Evolutionary conservation across 441 rosid species (phyloP), one percentile per base, ranked within the genome.

Genomic region (Euphorbia corollata): DNA sequence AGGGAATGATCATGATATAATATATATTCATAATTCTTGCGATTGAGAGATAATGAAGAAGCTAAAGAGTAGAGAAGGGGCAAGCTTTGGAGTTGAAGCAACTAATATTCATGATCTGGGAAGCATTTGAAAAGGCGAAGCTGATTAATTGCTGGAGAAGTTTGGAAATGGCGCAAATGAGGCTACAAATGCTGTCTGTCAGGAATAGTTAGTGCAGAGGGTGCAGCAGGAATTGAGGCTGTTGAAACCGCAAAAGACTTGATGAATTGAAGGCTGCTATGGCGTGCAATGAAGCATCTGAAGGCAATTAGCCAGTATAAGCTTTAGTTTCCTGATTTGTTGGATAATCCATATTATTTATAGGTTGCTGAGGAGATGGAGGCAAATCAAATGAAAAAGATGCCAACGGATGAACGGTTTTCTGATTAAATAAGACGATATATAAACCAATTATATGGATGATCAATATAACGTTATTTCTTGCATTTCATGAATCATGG

Each of bases 71-170:
- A n/a, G 69, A 68, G 63, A 90, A 93, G 64, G 96, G 97, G 22
- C 96, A 90, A 82, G 93, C 96, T 43, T 18, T 80, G 80, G 93
- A 88, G 71, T 90, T 92, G 68, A 88, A 88, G 84, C 87, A 88
- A 63, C 81, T 89, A 20, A 89, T 89, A 64, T 64, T 89, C 59
- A 96, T 85, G 75, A 80, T 92, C 27, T 66, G 85, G 88, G 91
- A 87, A 77, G 91, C 90, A 30, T 88, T 87, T 84, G 96, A 92
- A 2, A 92, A 90, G 78, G 97, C n/a, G n/a, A n/a, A n/a, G n/a
- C n/a, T n/a, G n/a, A n/a, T n/a, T n/a, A n/a, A n/a, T n/a, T 88
- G 48, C 72, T 84, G 84, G 91, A 87, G 65, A 90, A 87, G 76
- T 88, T 88, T 24, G 96, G 98, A 10, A 92, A 92, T 77, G 94